These are phyloP conservation scores for Colletotrichum musae DNA, from an alignment of 2,329 filamentous ascomycete species.

Conservation along the genomic window DNA sequence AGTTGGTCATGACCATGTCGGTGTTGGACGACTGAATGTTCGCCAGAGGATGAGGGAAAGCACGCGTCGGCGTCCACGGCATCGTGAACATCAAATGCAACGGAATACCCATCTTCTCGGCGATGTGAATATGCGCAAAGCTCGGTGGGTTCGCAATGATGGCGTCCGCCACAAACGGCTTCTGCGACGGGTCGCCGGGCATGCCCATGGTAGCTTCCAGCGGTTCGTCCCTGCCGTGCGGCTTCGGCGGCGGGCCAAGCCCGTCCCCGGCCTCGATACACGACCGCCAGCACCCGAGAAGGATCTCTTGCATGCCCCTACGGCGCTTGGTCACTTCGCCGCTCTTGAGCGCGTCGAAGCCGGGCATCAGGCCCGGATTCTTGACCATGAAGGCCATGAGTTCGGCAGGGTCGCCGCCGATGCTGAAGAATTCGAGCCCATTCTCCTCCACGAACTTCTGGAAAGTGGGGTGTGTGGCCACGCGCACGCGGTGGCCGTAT, in stretches of 20 bases:
- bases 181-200: conserved; percentile 58
- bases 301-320: conserved; percentile 81
- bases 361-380: conserved; percentile 88
- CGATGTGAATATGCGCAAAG: conserved; percentile 82
- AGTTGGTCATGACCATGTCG: conserved; percentile 84
- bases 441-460: conserved; percentile 77
- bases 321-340: conserved; percentile 84
- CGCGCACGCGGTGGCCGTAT: conserved; percentile 79
- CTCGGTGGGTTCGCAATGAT: conserved; percentile 86
- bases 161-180: conserved; percentile 86
- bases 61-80: conserved; percentile 90
- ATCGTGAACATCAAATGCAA: conserved; percentile 95
- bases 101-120: conserved; percentile 81
- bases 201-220: conserved; percentile 62
- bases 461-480: conserved; percentile 81
- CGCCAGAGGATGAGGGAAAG: conserved; percentile 88
- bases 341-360: conserved; percentile 80
- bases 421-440: conserved; percentile 81
- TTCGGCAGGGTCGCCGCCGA: conserved; percentile 82
- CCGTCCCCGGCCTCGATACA: conserved; percentile 87
- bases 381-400: conserved; percentile 95
- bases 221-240: conserved; percentile 62
- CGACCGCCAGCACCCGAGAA: conserved; percentile 89
- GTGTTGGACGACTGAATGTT: conserved; percentile 85
- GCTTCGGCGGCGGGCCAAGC: conserved; percentile 62